A percentile compares a stretch with the other conserved stretches of the same genome.
phyloP scores from a whole-genome alignment of 768 basidiomycete genomes.

The Agaricus blazei region DNA sequence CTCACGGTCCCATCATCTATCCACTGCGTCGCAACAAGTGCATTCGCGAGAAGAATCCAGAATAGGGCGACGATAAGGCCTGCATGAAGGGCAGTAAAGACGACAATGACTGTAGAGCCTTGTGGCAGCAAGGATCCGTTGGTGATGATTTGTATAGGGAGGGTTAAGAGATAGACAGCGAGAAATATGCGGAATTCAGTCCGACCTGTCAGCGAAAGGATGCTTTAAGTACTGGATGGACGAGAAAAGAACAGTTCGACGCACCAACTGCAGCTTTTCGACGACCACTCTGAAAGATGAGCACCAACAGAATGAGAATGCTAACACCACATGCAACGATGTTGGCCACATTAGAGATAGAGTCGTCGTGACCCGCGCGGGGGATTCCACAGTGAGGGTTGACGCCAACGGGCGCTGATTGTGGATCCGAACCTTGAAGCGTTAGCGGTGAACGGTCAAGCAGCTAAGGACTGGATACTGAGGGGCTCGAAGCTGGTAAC shows the following conservation, averaged over 20 bases:
- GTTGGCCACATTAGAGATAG: slow-evolving; percentile 82
- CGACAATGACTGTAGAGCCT: slow-evolving; percentile 64
- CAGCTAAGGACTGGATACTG: slow-evolving; percentile 24
- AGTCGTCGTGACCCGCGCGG: slow-evolving; percentile 48
- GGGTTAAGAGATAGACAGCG: slow-evolving; percentile 59
- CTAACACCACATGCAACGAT: slow-evolving; percentile 77
- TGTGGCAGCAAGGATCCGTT: slow-evolving; percentile 78
- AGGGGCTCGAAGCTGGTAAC: slow-evolving; percentile 13
- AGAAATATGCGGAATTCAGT: slow-evolving; percentile 68
- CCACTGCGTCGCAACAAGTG: slow-evolving; percentile 77
- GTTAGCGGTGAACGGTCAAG: slow-evolving; percentile 22
- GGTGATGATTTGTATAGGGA: slow-evolving; percentile 76
- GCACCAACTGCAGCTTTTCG: slow-evolving; percentile 82
- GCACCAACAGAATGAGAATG: slow-evolving; percentile 48
- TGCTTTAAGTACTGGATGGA: not conserved
- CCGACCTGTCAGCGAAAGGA: slow-evolving; percentile 37
- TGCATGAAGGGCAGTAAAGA: slow-evolving; percentile 73
- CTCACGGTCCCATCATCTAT: slow-evolving; percentile 87
- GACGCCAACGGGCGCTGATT: slow-evolving; percentile 73
- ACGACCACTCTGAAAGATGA: slow-evolving; percentile 55
- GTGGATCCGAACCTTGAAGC: slow-evolving; percentile 33
- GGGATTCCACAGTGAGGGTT: slow-evolving; percentile 79
- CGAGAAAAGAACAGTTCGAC: slow-evolving; percentile 2
- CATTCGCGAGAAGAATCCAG: slow-evolving; percentile 75
- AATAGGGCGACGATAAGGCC: slow-evolving; percentile 74